A percentile compares a stretch with the other conserved stretches of the same genome.
These are phyloP conservation scores for Talaromyces rugulosus DNA, from an alignment of 2,329 filamentous ascomycete genomes.

Conservation along the genomic window DNA sequence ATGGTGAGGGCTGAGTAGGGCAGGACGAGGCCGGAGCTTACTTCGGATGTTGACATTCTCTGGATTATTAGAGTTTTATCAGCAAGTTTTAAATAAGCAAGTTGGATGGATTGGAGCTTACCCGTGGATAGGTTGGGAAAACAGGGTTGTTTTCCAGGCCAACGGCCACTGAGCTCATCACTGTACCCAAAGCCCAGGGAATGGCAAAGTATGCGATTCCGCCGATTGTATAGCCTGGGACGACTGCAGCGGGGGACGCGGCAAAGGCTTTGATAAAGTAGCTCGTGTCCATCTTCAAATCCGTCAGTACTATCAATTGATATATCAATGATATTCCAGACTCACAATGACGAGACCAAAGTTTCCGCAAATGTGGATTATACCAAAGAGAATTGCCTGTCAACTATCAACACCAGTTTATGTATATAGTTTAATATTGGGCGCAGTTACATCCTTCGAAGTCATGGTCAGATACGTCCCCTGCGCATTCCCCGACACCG, in stretches of 20 bases:
- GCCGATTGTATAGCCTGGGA: constrained; percentile 50
- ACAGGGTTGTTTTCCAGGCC: constrained; percentile 45
- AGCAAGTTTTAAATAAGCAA: background rate
- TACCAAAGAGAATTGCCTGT: constrained; percentile 48
- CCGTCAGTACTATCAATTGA: background rate
- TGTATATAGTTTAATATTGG: constrained; percentile 25
- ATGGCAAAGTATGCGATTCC: constrained; percentile 54
- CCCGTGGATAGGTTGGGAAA: constrained; percentile 53
- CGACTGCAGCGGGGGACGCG: constrained; percentile 43
- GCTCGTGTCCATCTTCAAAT: constrained; percentile 45
- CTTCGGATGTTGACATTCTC: constrained; percentile 35
- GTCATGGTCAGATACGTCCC: constrained; percentile 56
- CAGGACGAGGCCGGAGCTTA: constrained; percentile 34
- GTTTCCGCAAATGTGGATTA: constrained; percentile 47
- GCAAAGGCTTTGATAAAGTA: constrained; percentile 54
- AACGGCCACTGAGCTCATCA: constrained; percentile 48
- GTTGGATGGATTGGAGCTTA: constrained; percentile 13
- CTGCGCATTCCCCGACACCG: constrained; percentile 50
- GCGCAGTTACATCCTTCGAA: constrained; percentile 42
- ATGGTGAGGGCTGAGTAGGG: constrained; percentile 37
- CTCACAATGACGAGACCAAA: constrained; percentile 50
- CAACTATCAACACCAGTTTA: background rate
- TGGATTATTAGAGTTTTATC: constrained; percentile 6
- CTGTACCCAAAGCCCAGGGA: constrained; percentile 51
- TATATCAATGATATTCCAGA: background rate